Evolutionary conservation across 106 monocot species (phyloP).

Genomic region (Acanthochlamys bracteata): DNA sequence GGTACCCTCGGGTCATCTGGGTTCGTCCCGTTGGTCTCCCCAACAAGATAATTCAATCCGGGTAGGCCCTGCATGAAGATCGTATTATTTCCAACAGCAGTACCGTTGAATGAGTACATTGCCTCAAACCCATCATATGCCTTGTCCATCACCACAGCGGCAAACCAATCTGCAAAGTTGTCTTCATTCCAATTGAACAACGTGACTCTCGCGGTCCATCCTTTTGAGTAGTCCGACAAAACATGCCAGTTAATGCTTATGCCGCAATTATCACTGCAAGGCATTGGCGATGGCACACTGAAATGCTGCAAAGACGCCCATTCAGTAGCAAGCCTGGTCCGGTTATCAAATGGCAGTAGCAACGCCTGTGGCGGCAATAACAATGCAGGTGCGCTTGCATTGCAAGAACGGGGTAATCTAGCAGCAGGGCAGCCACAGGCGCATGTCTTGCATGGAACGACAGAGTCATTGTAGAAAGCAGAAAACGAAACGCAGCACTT

Average conservation of each 20-base stretch:
- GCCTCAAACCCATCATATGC: slow-evolving; percentile 51
- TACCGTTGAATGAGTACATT: slow-evolving; percentile 59
- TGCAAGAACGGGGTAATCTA: slow-evolving; percentile 32
- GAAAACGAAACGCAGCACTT: slow-evolving; percentile 94
- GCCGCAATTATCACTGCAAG: slow-evolving; percentile 59
- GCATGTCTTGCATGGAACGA: slow-evolving; percentile 73
- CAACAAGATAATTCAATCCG: slow-evolving; percentile 52
- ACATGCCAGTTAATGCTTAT: slow-evolving; percentile 76
- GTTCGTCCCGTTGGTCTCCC: slow-evolving; percentile 28
- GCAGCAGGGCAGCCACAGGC: slow-evolving; percentile 59
- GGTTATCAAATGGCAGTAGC: slow-evolving; percentile 60
- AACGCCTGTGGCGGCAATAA: slow-evolving; percentile 55
- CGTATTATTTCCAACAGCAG: slow-evolving; percentile 31
- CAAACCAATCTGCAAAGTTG: slow-evolving; percentile 48
- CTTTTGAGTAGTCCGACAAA: slow-evolving; percentile 33
- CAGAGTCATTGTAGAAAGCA: slow-evolving; percentile 70
- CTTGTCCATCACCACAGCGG: slow-evolving; percentile 39
- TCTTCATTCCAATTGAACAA: slow-evolving; percentile 59
- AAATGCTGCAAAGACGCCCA: slow-evolving; percentile 43
- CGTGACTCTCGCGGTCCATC: slow-evolving; percentile 57
- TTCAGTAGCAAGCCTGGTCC: slow-evolving; percentile 23
- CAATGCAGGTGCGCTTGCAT: slow-evolving; percentile 34
- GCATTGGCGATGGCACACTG: slow-evolving; percentile 31
- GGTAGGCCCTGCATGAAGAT: slow-evolving; percentile 56
- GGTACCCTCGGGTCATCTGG: slow-evolving; percentile 48